Base-by-base conservation (phyloP, 495 filamentous ascomycete species). In the Parmelia sp. region DNA sequence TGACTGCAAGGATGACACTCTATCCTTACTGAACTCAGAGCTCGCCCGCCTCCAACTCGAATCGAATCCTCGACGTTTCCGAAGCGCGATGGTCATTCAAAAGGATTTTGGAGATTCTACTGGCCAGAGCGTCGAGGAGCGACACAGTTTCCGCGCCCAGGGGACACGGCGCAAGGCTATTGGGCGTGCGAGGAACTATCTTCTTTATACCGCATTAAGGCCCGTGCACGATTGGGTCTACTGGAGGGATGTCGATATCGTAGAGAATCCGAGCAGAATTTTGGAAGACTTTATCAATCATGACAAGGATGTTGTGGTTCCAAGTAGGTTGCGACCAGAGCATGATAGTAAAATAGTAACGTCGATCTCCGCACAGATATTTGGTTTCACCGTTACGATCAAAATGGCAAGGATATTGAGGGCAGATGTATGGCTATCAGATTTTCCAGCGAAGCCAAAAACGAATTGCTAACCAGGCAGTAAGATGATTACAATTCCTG, bases 191-290 rank as follows among this genome's bases (percentile, higher is more conserved):
- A 77, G 90, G 60, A 93, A 93, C 68, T 91, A 91, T 70, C 80
- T 93, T 11, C 80, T 93, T 17, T 77, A 79, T 31, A 75, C 86
- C 1, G 82, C 90, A 21, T 71, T 93, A 66, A 90, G 86, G 77
- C 81, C 87, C 5, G 86, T 91, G 58, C 90, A 93, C 71, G 87
- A 84, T 25, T 93, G 90, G 90, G 89, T 93, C 35, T 91, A 90
- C 72, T 93, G 90, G 90, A 82, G 90, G 60, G 90, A 93, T 70
- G 87, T 90, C 27, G 90, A 93, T 74, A 90, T 93, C 65, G 81
- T 85, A 40, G 89, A 93, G 64, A 90, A 84, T 68, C 87, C 90
- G 25, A 73, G 71, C 35, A 83, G 77, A 67, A 90, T 93, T 58
- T 76, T 93, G 21, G 88, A 93, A 75, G 89, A 93, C 67, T 88